phyloP scores from a whole-genome alignment of 176 grass and related monocot genomes.

The Eleusine indica region DNA sequence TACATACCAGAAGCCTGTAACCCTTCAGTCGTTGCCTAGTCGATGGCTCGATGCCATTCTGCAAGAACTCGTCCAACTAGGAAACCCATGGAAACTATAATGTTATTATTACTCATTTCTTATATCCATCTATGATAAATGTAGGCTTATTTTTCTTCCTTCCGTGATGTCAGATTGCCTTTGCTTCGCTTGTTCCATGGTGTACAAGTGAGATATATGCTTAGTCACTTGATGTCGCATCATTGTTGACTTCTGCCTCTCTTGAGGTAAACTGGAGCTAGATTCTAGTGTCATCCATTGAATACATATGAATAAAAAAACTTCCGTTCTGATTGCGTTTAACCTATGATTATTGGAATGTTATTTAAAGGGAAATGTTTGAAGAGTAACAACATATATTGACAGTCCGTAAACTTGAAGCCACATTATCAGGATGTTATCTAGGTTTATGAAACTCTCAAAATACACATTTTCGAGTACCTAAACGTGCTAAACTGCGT shows the following conservation, averaged over 20 bases:
- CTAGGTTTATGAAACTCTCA: no score
- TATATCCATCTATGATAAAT: slow-evolving; percentile 7
- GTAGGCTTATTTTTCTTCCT: neutral
- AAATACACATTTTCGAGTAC: no score
- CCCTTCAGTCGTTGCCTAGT: slow-evolving; percentile 4
- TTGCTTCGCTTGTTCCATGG: neutral
- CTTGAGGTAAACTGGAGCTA: no score
- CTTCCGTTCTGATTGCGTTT: neutral
- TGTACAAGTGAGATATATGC: neutral
- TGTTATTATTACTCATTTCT: neutral
- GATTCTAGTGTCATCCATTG: neutral
- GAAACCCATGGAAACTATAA: slow-evolving; percentile 4
- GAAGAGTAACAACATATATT: no score
- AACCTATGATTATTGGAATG: no score
- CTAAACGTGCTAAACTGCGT: no score
- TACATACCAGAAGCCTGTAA: slow-evolving; percentile 34
- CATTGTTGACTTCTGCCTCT: neutral
- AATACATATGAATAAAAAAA: neutral
- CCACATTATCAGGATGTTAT: no score
- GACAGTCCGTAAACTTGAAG: no score
- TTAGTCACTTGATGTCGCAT: neutral
- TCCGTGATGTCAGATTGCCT: neutral
- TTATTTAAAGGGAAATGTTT: no score
- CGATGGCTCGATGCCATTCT: neutral
- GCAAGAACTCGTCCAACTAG: slow-evolving; percentile 22